These are phyloP conservation scores for Cystofilobasidium capitatum DNA, from an alignment of 768 basidiomycete species.

Conservation along the genomic window DNA sequence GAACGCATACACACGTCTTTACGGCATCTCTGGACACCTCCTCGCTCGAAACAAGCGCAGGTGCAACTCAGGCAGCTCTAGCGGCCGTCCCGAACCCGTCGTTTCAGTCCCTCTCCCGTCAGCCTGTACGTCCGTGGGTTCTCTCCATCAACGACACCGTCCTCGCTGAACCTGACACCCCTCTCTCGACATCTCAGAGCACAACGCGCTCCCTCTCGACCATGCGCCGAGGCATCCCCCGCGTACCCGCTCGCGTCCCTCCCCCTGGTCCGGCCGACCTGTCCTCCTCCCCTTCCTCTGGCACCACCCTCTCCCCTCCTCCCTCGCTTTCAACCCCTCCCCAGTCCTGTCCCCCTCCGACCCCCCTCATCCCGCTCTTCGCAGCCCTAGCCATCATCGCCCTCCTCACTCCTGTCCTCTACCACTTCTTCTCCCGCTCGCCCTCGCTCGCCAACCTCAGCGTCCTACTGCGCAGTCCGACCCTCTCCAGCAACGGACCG, in stretches of 20 bases:
- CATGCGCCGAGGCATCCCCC: slow-evolving; percentile 1
- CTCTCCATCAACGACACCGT: no score
- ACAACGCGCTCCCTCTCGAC: background rate
- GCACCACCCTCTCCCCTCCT: background rate
- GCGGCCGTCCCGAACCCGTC: no score
- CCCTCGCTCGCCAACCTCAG: background rate
- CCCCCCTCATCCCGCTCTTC: background rate
- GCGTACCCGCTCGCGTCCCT: background rate
- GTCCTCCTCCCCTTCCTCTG: background rate
- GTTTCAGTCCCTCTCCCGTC: no score
- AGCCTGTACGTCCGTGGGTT: no score
- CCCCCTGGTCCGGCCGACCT: background rate
- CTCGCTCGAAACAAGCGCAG: no score
- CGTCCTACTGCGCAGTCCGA: background rate
- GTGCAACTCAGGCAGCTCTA: no score
- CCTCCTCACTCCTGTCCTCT: background rate
- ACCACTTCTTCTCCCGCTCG: background rate
- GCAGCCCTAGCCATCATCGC: background rate
- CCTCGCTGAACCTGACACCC: no score
- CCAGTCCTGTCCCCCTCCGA: background rate
- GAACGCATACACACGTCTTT: no score
- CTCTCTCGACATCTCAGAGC: no score
- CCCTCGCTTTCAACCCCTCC: background rate
- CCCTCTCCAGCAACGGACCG: no score
- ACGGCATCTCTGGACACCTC: no score